Base-by-base conservation (phyloP, 345 rosid species). In the Rhodomyrtus tomentosa region DNA sequence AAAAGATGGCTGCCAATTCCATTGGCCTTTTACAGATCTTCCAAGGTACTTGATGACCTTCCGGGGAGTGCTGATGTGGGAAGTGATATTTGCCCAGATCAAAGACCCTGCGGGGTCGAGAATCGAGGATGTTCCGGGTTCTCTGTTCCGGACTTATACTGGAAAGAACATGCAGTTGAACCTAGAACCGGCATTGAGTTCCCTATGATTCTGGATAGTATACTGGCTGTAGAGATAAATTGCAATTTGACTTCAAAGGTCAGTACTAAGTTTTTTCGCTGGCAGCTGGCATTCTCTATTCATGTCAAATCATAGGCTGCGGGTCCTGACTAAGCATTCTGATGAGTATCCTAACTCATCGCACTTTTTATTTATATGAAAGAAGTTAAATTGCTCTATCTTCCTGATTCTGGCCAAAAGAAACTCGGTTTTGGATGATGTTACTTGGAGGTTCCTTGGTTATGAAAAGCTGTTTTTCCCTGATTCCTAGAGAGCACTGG, bases 121-220 rank as follows among this genome's bases (percentile, higher is more conserved):
- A 84, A 24, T 86, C 87, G 59, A 55, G 91, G 91, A 84, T 89
- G 90, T 85, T 84, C 86, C 5, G 87, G 88, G 86, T 87, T 91
- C 55, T 88, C 90, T 83, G 91, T 92, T 89, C 91, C 92, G 2
- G 90, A 93, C 83, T 88, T 93, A 86, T 90, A 90, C 76, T 80
- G 89, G 92, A 88, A 82, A 88, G 89, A 89, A 83, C 89, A 87
- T 85, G 89, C 93, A 3, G 89, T 93, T 50, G 99, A 96, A 89
- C 94, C 98, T 54, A 89, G 87, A 82, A 96, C 98, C 6, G 96
- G 99, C 81, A 94, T 96, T 6, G 96, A 96, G 89, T 95, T 96
- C 87, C 99, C 99, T 16, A 27, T 88, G 59, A 74, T 88, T 54
- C 85, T 96, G 90, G 91, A 94, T 81, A 87, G 89, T 85, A 36